Conservation (phyloP, 495 filamentous ascomycete species). For the Astrothelium macrocarpum region DNA sequence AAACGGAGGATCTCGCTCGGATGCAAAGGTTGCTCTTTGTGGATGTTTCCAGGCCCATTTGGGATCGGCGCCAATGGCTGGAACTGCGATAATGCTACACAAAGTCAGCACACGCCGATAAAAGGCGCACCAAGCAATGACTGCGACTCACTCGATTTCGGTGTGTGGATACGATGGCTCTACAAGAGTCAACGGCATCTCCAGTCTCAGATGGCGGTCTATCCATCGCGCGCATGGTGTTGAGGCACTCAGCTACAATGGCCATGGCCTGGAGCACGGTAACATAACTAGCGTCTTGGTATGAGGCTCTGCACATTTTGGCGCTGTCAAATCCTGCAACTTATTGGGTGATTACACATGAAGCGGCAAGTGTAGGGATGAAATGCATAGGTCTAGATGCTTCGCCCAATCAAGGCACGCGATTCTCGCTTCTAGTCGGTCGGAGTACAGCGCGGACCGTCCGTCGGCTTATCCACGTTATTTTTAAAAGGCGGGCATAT, state of each 20-base stretch:
- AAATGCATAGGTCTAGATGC: no score
- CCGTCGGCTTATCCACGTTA: no score
- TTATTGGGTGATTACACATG: background rate
- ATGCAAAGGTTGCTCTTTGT: background rate
- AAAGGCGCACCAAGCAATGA: background rate
- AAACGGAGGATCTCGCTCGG: background rate
- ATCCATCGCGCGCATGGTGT: background rate
- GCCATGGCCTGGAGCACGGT: background rate
- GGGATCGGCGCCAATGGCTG: background rate
- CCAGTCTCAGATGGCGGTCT: background rate
- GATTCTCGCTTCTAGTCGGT: no score
- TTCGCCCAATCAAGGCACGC: background rate
- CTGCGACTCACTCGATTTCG: background rate
- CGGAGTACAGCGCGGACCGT: no score
- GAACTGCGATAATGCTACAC: slow-evolving; percentile 2
- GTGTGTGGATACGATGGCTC: background rate
- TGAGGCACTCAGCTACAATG: background rate
- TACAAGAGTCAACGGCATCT: background rate
- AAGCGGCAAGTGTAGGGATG: no score
- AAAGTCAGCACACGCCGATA: background rate
- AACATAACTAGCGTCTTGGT: background rate
- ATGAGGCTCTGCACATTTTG: background rate
- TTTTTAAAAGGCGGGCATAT: no score
- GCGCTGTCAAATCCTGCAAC: background rate
- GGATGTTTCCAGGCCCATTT: slow-evolving; percentile 1